Evolutionary conservation across 306 rosid species (phyloP).

Genomic region (Styphnolobium japonicum): DNA sequence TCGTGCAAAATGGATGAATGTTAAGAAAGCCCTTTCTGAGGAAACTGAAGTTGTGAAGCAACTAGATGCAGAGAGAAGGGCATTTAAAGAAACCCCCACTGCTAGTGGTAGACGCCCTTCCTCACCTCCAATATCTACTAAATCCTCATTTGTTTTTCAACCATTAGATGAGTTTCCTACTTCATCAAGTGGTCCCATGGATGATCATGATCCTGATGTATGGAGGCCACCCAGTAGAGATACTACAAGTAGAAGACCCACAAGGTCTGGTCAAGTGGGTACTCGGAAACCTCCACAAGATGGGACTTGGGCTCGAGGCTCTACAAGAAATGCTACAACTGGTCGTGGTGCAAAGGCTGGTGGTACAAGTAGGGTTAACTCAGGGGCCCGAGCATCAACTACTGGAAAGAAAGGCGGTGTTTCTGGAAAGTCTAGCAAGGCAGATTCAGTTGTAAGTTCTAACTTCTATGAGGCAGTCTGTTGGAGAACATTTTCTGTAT

Average conservation of each 20-base stretch:
- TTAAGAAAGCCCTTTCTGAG: conserved; percentile 80
- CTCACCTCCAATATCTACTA: conserved; percentile 72
- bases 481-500: not conserved
- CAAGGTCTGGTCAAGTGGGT: no score
- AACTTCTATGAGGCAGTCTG: not conserved
- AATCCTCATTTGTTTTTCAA: conserved; percentile 81
- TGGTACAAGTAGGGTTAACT: conserved; percentile 53
- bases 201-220: conserved; percentile 94
- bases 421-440: conserved; percentile 68
- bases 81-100: conserved; percentile 64
- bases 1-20: conserved; percentile 90
- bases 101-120: conserved; percentile 77
- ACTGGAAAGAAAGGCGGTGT: conserved; percentile 59
- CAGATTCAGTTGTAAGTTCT: conserved; percentile 62
- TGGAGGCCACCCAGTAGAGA: conserved; percentile 97
- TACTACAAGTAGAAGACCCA: conserved; percentile 58
- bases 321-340: conserved; percentile 47
- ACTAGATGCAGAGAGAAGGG: conserved; percentile 68
- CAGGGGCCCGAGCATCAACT: conserved; percentile 59
- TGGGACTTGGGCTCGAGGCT: conserved; percentile 90
- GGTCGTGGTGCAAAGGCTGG: conserved; percentile 68
- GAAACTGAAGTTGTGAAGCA: conserved; percentile 89
- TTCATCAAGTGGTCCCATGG: conserved; percentile 75
- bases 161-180: conserved; percentile 92
- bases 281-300: conserved; percentile 76